phyloP scores from a whole-genome alignment of 179 eudicot genomes.

The Gypsophila paniculata region DNA sequence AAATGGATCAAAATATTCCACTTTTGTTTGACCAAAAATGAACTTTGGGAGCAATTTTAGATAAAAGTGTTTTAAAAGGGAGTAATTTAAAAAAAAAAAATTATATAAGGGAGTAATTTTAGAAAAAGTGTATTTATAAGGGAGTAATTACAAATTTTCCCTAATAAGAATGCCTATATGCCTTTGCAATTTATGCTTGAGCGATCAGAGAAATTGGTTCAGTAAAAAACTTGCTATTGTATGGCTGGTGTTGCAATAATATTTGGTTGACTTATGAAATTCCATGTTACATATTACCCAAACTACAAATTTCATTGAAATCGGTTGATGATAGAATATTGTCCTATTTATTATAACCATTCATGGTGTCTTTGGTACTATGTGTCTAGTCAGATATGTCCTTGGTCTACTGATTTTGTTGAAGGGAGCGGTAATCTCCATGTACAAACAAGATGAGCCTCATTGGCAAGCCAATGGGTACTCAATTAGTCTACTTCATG shows the following conservation, averaged over 20 bases:
- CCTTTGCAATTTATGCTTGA: no score
- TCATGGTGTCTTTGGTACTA: not conserved
- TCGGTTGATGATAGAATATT: no score
- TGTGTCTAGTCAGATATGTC: not conserved
- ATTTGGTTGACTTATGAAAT: no score
- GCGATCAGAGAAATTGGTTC: not conserved
- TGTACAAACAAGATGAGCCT: not conserved
- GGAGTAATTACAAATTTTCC: no score
- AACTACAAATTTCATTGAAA: not conserved
- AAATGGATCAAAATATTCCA: no score
- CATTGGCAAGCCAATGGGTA: not conserved
- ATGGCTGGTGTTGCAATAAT: not conserved
- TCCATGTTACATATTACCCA: not conserved
- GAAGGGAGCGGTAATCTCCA: not conserved
- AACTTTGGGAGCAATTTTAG: no score
- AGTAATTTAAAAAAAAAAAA: no score
- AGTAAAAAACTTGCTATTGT: not conserved
- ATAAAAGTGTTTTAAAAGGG: no score
- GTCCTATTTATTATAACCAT: not conserved
- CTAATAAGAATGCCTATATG: no score
- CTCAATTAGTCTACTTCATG: not conserved
- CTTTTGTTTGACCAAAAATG: no score
- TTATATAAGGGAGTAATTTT: no score
- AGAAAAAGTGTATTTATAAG: no score
- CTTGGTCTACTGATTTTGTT: not conserved